Conservation (phyloP, 192 early-diverging fungal genomes). For the Piromyces finnis region DNA sequence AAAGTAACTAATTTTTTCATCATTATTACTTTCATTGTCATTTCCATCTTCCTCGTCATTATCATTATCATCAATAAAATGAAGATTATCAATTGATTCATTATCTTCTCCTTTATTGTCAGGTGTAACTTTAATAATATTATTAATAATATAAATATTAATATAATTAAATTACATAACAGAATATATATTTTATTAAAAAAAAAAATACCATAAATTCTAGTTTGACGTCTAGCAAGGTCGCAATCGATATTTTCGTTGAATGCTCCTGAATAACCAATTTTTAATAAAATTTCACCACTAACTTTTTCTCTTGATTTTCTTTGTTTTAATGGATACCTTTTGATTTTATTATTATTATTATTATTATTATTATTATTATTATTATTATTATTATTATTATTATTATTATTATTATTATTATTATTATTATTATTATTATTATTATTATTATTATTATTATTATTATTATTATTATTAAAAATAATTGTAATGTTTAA, state of each 20-base stretch:
- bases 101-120: not conserved
- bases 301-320: slow-evolving; percentile 12
- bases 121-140: not conserved
- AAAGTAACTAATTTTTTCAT: not conserved
- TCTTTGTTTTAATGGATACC: not conserved
- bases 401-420: not conserved
- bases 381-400: too few relatives aligned
- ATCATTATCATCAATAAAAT: not conserved
- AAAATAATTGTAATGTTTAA: too few relatives aligned
- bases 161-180: too few relatives aligned
- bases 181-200: not conserved
- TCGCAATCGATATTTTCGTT: not conserved
- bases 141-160: too few relatives aligned
- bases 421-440: too few relatives aligned
- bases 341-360: not conserved
- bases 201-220: not conserved
- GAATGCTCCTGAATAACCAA: not conserved
- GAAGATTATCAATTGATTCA: not conserved
- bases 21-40: not conserved
- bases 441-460: too few relatives aligned
- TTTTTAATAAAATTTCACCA: slow-evolving; percentile 2
- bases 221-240: not conserved
- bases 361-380: too few relatives aligned
- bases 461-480: too few relatives aligned
- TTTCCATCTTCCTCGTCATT: not conserved